These are phyloP conservation scores for Discostella stelligera DNA, from an alignment of 352 stramenopile species.

Conservation along the genomic window DNA sequence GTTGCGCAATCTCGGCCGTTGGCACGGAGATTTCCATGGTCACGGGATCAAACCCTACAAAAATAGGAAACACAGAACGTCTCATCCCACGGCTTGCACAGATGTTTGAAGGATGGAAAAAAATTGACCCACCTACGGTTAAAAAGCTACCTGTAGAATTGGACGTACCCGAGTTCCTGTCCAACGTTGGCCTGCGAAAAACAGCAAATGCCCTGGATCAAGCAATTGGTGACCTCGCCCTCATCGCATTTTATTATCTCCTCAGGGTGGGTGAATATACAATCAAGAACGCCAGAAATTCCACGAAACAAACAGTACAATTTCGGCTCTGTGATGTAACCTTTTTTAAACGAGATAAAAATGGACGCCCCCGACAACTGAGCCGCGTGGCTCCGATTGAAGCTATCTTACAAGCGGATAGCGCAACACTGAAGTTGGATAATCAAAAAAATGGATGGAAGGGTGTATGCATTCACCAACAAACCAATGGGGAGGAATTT, in stretches of 20 bases:
- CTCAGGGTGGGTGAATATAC: slow-evolving; percentile 3
- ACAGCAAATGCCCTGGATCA: not conserved
- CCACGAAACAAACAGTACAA: slow-evolving; percentile 14
- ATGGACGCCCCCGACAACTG: not conserved
- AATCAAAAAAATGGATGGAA: slow-evolving; percentile 16
- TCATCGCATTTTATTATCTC: slow-evolving; percentile 29
- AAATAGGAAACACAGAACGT: not conserved
- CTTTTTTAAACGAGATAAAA: slow-evolving; percentile 19
- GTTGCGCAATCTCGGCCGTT: not conserved
- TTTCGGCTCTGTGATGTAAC: not conserved
- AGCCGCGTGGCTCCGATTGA: not conserved
- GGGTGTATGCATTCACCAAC: slow-evolving; percentile 9
- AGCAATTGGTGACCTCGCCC: too few relatives aligned
- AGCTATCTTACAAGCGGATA: not conserved
- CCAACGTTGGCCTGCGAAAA: not conserved
- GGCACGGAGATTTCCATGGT: not conserved
- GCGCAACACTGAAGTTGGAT: slow-evolving; percentile 11
- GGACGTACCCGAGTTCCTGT: not conserved
- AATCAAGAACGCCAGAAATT: not conserved
- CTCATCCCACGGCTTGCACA: not conserved
- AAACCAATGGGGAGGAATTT: slow-evolving; percentile 11
- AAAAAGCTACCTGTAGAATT: not conserved
- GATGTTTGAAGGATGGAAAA: not conserved
- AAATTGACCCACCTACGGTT: not conserved
- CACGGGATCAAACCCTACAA: not conserved